Base-by-base conservation (phyloP, 192 early-diverging fungal species). In the Coemansia sp. region DNA sequence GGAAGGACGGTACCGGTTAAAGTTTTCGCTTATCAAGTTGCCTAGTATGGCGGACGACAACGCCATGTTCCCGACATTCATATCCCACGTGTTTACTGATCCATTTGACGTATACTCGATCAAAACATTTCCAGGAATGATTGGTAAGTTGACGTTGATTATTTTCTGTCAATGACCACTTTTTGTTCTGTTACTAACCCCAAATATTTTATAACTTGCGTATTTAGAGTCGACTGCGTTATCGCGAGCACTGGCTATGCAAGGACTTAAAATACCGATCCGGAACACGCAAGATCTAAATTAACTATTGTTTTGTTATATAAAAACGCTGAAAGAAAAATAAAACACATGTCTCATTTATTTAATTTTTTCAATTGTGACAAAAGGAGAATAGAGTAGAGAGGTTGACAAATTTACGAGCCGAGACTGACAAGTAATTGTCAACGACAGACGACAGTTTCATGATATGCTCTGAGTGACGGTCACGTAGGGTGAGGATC, bases 81-180 rank as follows among this genome's bases (percentile, higher is more conserved):
- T 93, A 38, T 67, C 87, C 4, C 81, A 84, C 44, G 77, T 83
- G 3, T 87, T 82, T 67, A 89, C 89, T 3, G 85, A 91, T 19
- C 85, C 86, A 16, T 93, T 93, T 62, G 91, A 89, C 23, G 92
- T 93, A 42, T 93, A 87, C 67, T 93, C 92, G 8, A 89, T 90
- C 21, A 93, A 93, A 78, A 91, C 91, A 63, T 93, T 91, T 64
- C 92, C 92, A 0, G 92, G 92, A 57, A 93, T 93, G 92, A 93
- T 89, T 69, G 91, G 91, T 92, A 85, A 58, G 66, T 19, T 39
- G 9, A 32, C 1, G 42, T 53, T n/a, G 16, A 14, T 17, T 30
- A 4, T 14, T 14, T 13, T 28, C 6, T 28, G n/a, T 7, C 19
- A 23, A 3, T 50, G 49, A 3, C 2, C 11, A 28, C 40, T 39